Evolutionary conservation across 192 early-diverging fungal genomes (phyloP), one percentile per base, ranked within the genome.

Genomic region (Umbelopsis vinacea): DNA sequence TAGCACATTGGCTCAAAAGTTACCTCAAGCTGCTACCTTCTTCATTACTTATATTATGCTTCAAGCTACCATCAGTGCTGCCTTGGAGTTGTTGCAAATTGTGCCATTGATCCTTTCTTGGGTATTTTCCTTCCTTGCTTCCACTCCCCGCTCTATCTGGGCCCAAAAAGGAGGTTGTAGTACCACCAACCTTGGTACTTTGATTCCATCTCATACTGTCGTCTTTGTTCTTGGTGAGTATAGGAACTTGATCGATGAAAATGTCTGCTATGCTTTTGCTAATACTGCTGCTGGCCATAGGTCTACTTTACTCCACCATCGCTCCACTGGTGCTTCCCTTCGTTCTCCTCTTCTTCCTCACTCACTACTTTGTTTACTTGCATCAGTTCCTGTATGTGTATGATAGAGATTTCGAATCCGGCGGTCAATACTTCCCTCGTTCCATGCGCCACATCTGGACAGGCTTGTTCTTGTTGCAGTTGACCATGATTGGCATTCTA

Each of bases 41-140:
- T 96, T 95, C 68, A 85, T 95, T 43, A 93, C 93, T 29, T 97
- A 93, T 77, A 86, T 96, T 29, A 76, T 96, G 75, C 83, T 97
- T 23, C 85, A 86, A n/a, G 82, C 89, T 4, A 82, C 94, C 46
- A 79, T 88, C 6, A 85, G 88, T 38, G 85, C 93, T 2, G 85
- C 90, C 2, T 73, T 85, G 21, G 89, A 92, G 71, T 70, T 95
- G 3, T 48, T 92, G 17, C 94, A 95, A 74, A 72, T 92, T 14
- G 84, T 77, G 6, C 87, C 85, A 1, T 80, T 95, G 29, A 73
- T 95, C 9, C 26, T 93, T 40, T 84, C 90, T 45, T 88, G 86
- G 21, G n/a, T 91, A 0, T 73, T 81, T 48, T 80, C 79, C 3
- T 46, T 74, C 0, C 70, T 94, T 23, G 86, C 83, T n/a, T 89